Percentiles rank a stretch among this genome's conserved stretches.
Evolutionary conservation across 148 eudicot species (phyloP).

Genomic region (Hydrangea macrophylla): DNA sequence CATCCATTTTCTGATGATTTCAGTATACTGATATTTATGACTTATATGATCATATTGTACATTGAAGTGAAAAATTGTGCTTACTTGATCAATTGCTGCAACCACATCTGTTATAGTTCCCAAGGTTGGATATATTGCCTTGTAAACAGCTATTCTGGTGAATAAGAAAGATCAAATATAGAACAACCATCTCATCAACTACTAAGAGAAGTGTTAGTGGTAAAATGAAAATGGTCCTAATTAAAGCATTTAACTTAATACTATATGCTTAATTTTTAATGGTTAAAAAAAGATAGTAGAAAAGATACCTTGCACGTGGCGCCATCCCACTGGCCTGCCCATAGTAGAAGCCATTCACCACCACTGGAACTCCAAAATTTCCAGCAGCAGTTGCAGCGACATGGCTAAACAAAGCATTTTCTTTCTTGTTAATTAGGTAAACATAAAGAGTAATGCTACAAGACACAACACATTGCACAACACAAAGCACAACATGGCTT

Average conservation of each 20-base stretch:
- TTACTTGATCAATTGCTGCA: conserved; percentile 95
- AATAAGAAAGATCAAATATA: background rate
- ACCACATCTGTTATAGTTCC: conserved; percentile 79
- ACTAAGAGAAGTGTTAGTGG: background rate
- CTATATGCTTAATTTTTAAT: too few species aligned
- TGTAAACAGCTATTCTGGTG: conserved; percentile 87
- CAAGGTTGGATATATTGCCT: conserved; percentile 84
- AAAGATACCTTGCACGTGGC: conserved; percentile 71
- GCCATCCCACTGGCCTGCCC: conserved; percentile 97
- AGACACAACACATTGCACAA: too few species aligned
- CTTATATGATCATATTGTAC: background rate
- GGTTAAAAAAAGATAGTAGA: background rate
- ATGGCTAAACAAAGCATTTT: conserved; percentile 45
- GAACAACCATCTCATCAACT: background rate
- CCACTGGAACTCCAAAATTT: conserved; percentile 82
- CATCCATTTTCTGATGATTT: too few species aligned
- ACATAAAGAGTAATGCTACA: background rate
- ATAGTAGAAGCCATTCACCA: conserved; percentile 73
- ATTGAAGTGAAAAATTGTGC: background rate
- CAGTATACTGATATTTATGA: too few species aligned
- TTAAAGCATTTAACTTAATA: too few species aligned
- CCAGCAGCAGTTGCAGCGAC: conserved; percentile 98
- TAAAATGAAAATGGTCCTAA: background rate
- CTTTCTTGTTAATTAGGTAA: background rate
- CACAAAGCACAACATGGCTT: too few species aligned